Percentiles rank a stretch among this genome's conserved stretches.
Evolutionary conservation across 176 grass and related monocot species (phyloP).

Genomic region (Eleusine coracana): DNA sequence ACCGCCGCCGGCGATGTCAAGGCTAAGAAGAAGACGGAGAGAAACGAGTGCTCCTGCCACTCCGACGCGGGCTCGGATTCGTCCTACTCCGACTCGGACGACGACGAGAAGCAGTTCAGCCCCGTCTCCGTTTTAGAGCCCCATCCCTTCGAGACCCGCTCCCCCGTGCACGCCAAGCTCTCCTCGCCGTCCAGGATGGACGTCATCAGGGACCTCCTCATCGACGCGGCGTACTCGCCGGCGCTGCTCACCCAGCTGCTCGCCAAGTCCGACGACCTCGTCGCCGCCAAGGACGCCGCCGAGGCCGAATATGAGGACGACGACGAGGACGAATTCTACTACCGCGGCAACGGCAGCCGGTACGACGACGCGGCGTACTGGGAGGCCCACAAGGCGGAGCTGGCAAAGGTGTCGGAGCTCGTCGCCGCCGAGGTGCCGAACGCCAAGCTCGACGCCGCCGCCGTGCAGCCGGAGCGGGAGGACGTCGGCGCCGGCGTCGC

Average conservation of each 20-base stretch:
- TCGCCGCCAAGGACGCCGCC: constrained; percentile 15
- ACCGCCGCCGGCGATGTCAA: not conserved
- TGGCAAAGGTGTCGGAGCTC: constrained; percentile 31
- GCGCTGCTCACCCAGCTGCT: constrained; percentile 52
- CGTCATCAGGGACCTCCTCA: constrained; percentile 53
- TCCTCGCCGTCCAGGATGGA: constrained; percentile 29
- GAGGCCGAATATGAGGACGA: not conserved
- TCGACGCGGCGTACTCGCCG: constrained; percentile 62
- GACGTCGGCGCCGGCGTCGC: constrained; percentile 23
- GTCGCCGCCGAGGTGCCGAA: constrained; percentile 39
- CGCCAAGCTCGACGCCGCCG: not conserved
- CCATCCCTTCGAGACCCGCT: constrained; percentile 53
- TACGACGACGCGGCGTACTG: constrained; percentile 28
- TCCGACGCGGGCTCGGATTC: too few species aligned
- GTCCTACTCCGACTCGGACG: constrained; percentile 35
- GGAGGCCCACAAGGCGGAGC: constrained; percentile 38
- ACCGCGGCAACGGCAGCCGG: not conserved
- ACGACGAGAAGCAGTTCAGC: constrained; percentile 68
- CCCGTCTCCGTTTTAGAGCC: constrained; percentile 77
- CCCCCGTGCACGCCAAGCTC: constrained; percentile 44
- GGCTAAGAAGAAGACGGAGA: not conserved
- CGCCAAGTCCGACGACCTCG: constrained; percentile 38
- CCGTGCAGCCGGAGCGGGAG: constrained; percentile 29
- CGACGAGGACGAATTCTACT: not conserved
- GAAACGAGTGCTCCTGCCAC: not conserved